A percentile compares a stretch with the other conserved stretches of the same genome.
Evolutionary conservation across 1,139 yeast genomes (phyloP).

Genomic region (Taiozyma sp.): DNA sequence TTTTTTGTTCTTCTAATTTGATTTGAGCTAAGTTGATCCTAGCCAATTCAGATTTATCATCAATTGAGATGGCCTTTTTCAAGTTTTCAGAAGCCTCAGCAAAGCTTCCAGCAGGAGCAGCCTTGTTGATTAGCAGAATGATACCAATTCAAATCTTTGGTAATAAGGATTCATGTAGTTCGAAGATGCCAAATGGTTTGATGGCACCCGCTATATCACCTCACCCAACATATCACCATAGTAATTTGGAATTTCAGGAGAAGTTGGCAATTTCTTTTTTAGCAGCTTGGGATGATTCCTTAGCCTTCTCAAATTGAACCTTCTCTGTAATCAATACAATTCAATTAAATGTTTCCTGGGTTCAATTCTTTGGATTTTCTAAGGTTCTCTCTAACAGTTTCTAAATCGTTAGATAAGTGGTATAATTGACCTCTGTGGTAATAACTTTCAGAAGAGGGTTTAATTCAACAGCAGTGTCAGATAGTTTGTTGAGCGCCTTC

Average conservation of each 20-base stretch:
- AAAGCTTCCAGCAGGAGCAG: constrained; percentile 51
- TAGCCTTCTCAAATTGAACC: constrained; percentile 57
- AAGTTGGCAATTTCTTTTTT: constrained; percentile 72
- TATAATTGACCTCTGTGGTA: constrained; percentile 94
- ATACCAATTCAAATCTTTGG: constrained; percentile 68
- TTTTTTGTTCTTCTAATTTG: constrained; percentile 76
- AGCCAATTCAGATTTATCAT: constrained; percentile 87
- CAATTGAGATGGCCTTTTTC: constrained; percentile 73
- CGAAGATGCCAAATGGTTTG: constrained; percentile 80
- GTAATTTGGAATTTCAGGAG: constrained; percentile 92
- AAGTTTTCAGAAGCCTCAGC: constrained; percentile 65
- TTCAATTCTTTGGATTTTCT: constrained; percentile 71
- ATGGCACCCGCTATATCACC: constrained; percentile 70
- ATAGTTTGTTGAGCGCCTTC: constrained; percentile 50
- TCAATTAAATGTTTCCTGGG: constrained; percentile 76
- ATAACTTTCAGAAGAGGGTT: constrained; percentile 79
- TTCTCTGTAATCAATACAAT: constrained; percentile 86
- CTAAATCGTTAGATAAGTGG: constrained; percentile 74
- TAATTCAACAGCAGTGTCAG: constrained; percentile 65
- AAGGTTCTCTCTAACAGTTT: constrained; percentile 71
- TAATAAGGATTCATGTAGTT: constrained; percentile 54
- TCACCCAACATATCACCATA: constrained; percentile 90
- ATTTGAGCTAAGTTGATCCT: constrained; percentile 88
- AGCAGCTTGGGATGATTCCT: constrained; percentile 68
- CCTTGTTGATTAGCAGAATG: constrained; percentile 87